phyloP scores from a whole-genome alignment of 1,139 yeast species.

The Zygotorulaspora mrakii region DNA sequence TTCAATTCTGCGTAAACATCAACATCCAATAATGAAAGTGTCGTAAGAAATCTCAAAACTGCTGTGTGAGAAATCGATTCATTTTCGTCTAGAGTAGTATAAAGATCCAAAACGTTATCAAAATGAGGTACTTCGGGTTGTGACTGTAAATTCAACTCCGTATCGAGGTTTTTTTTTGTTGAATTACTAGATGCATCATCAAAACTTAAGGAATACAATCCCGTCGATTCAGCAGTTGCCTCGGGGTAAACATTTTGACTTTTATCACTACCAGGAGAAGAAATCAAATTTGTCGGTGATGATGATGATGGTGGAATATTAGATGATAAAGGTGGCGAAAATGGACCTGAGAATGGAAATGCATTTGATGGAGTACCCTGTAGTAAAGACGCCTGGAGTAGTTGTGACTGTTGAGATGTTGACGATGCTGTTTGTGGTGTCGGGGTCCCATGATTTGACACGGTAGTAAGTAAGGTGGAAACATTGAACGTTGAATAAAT shows the following conservation, averaged over 20 bases:
- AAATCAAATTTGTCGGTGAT: conserved; percentile 5
- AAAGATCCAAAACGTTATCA: conserved; percentile 25
- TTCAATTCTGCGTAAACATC: conserved; percentile 29
- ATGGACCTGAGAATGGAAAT: conserved; percentile 9
- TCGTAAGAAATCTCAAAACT: conserved; percentile 27
- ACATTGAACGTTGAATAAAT: conserved; percentile 25
- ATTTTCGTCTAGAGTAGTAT: conserved; percentile 23
- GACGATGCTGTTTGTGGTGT: conserved; percentile 14
- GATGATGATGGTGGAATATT: conserved; percentile 10
- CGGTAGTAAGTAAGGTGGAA: conserved; percentile 18
- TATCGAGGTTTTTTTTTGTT: conserved; percentile 5
- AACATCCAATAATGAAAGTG: conserved; percentile 28
- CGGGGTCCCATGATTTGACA: conserved; percentile 8
- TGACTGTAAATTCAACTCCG: not conserved
- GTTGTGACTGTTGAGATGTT: conserved; percentile 4
- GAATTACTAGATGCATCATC: conserved; percentile 4
- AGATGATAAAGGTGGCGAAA: conserved; percentile 11
- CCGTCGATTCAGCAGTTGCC: conserved; percentile 7
- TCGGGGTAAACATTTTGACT: conserved; percentile 1
- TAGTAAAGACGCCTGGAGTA: not conserved
- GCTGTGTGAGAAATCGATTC: conserved; percentile 30
- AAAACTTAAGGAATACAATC: conserved; percentile 5
- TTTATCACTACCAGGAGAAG: conserved; percentile 3
- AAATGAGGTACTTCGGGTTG: conserved; percentile 20
- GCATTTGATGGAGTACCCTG: conserved; percentile 9